A percentile compares a stretch with the other conserved stretches of the same genome.
phyloP scores from a whole-genome alignment of 768 basidiomycete species.

The Suillus subluteus region DNA sequence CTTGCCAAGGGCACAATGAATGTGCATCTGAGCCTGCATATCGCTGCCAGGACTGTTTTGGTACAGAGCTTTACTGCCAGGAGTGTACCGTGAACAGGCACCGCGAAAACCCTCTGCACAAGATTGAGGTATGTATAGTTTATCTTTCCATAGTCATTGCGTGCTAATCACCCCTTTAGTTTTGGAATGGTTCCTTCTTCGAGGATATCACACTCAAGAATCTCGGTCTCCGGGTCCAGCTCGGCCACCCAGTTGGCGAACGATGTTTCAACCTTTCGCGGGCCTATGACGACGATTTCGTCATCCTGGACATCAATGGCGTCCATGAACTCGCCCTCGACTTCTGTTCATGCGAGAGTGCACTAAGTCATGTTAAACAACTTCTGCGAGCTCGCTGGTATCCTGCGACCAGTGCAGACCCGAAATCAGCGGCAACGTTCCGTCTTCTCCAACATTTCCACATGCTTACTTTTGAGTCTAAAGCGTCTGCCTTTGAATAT shows the following conservation, averaged over 20 bases:
- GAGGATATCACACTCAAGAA: slow-evolving; percentile 17
- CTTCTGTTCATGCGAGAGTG: slow-evolving; percentile 18
- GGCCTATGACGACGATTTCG: slow-evolving; percentile 18
- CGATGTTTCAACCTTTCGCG: slow-evolving; percentile 14
- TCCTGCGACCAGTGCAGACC: slow-evolving; percentile 3
- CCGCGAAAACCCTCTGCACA: no score
- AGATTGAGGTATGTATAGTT: no score
- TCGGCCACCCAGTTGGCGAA: slow-evolving; percentile 22
- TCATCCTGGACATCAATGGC: slow-evolving; percentile 25
- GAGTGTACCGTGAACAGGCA: no score
- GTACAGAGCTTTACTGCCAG: no score
- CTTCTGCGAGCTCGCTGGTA: slow-evolving; percentile 16
- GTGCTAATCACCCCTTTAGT: no score
- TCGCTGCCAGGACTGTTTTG: no score
- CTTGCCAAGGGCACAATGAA: no score
- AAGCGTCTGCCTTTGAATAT: slow-evolving; percentile 32
- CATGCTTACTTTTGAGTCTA: slow-evolving; percentile 32
- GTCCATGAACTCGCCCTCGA: slow-evolving; percentile 23
- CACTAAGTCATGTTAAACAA: slow-evolving; percentile 10
- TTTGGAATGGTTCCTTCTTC: slow-evolving; percentile 24
- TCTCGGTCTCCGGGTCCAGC: slow-evolving; percentile 24
- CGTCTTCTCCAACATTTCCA: slow-evolving; percentile 28
- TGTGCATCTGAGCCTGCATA: no score
- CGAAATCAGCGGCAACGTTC: background rate
- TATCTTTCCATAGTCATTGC: no score